Conservation (phyloP, 1,284 basidiomycete genomes). For the Wallemia mellicola region DNA sequence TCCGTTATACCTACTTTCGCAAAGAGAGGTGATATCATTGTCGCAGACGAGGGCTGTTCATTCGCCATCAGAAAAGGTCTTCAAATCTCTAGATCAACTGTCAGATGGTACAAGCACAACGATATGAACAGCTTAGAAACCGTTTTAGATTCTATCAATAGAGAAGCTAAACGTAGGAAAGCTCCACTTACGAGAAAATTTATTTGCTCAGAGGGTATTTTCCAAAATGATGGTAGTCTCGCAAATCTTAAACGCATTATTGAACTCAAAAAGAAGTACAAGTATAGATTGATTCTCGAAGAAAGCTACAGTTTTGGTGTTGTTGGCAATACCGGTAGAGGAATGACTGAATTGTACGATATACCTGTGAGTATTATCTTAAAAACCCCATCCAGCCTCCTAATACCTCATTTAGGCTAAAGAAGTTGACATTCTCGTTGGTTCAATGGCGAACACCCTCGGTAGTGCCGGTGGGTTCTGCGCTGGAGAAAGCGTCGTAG, state of each 20-base stretch:
- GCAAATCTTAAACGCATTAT: slow-evolving; percentile 32
- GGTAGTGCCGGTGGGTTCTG: slow-evolving; percentile 79
- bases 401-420: slow-evolving; percentile 13
- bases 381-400: background rate
- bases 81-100: slow-evolving; percentile 69
- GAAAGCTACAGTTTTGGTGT: slow-evolving; percentile 80
- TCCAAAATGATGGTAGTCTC: slow-evolving; percentile 79
- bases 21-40: slow-evolving; percentile 90
- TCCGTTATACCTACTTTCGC: slow-evolving; percentile 92
- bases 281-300: slow-evolving; percentile 81
- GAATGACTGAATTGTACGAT: slow-evolving; percentile 74
- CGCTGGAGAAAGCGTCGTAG: slow-evolving; percentile 52
- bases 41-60: slow-evolving; percentile 81
- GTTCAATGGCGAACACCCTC: slow-evolving; percentile 61
- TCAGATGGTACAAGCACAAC: slow-evolving; percentile 90
- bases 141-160: slow-evolving; percentile 50
- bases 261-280: slow-evolving; percentile 79
- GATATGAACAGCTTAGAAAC: slow-evolving; percentile 71
- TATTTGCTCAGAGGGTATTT: slow-evolving; percentile 90
- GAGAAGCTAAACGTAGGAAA: slow-evolving; percentile 56
- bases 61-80: slow-evolving; percentile 95
- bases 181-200: slow-evolving; percentile 63
- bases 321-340: slow-evolving; percentile 72
- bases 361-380: slow-evolving; percentile 36
- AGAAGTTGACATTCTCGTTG: slow-evolving; percentile 27